A percentile compares a stretch with the other conserved stretches of the same genome.
Conservation (phyloP, 73 alveolate species). For the Stentor roeselii region DNA sequence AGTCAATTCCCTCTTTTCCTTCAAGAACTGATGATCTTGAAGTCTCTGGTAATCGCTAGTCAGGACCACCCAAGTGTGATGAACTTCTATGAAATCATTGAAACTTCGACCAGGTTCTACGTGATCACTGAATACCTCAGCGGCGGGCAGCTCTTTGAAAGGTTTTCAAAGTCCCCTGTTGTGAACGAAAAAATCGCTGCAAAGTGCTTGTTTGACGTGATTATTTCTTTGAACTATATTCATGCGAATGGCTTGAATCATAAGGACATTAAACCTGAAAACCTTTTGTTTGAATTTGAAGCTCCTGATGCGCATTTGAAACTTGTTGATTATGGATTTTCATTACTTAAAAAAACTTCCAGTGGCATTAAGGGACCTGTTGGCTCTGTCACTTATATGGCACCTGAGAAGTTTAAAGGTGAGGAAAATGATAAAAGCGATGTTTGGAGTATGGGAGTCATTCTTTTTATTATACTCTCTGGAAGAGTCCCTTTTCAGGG, state of each 20-base stretch:
- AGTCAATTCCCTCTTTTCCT: too few relatives aligned
- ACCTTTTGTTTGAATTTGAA: conserved; percentile 13
- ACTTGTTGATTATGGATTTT: neutral
- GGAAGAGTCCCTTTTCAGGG: conserved; percentile 17
- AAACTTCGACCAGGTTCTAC: conserved; percentile 60
- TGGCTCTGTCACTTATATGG: neutral
- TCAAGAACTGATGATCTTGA: neutral
- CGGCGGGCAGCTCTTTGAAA: conserved; percentile 75
- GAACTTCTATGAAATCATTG: conserved; percentile 65
- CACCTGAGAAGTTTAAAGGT: neutral
- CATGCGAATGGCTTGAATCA: conserved; percentile 37
- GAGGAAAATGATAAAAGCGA: neutral
- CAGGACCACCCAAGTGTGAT: conserved; percentile 75
- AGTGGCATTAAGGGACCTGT: neutral
- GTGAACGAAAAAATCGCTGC: conserved; percentile 28
- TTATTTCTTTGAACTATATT: conserved; percentile 25
- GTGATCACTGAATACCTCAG: conserved; percentile 55
- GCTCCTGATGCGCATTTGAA: conserved; percentile 1
- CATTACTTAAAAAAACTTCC: neutral
- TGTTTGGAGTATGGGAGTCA: conserved; percentile 5
- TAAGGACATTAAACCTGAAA: conserved; percentile 50
- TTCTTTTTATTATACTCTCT: neutral
- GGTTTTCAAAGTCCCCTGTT: neutral
- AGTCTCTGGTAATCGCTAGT: neutral
- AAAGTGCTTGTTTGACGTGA: conserved; percentile 19